Evolutionary conservation across 371 early-diverging fungal species (phyloP), one percentile per base, ranked within the genome.

Genomic region (Apophysomyces sp.): DNA sequence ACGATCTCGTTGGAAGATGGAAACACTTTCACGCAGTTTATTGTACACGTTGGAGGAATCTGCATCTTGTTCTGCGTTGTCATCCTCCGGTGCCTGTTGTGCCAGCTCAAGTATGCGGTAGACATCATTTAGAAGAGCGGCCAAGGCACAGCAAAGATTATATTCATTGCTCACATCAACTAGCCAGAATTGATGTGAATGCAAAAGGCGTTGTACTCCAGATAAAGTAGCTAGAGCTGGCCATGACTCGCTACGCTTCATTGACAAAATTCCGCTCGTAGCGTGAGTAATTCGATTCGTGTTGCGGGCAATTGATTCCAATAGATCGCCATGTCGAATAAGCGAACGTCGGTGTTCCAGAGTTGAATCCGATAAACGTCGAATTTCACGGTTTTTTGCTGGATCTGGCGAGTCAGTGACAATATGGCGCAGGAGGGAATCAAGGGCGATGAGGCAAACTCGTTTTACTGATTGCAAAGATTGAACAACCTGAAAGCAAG

Each of bases 81-180:
- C 41, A n/a, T 58, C 36, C 41, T 11, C 21, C 11, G 32, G 15
- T 28, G n/a, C 11, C 37, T n/a, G 34, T 5, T 55, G 11, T 13
- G 32, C 52, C 2, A 72, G 34, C 52, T 82, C 80, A 6, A 80
- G 52, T 4, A 82, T 53, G 9, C 68, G 56, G 57, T 82, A 82
- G 2, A 82, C 51, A 32, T 79, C 58, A 4, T 69, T 71, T 34
- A 79, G 60, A 0, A 82, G 56, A 2, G 76, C 76, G 21, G 82
- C 78, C 12, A 82, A 54, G 11, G 78, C 68, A 54, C 78, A 80
- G 28, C 69, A 72, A 6, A 82, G 58, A n/a, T 72, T 76, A 39
- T 79, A 80, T 55, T 76, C 72, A 18, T 68, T 67, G 34, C 54
- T 66, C 13, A 53, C 51, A 13, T 71, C 60, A 9, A 67, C 18